These are phyloP conservation scores for Magnolia changhungtana DNA, from an alignment of 164 flowering plant species.

Conservation along the genomic window DNA sequence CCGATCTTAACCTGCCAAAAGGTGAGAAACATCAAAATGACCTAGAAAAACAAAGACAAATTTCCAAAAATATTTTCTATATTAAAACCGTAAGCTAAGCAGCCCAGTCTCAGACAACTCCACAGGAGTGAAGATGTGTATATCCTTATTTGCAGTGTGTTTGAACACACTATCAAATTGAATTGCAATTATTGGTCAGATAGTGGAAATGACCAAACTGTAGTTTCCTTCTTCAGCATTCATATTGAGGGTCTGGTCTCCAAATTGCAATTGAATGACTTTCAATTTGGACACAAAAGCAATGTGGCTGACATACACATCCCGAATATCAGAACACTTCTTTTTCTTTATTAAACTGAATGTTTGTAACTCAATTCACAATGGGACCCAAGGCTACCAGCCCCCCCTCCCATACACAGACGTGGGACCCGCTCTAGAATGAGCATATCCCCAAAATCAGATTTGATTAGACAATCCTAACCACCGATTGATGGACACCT, in stretches of 20 bases:
- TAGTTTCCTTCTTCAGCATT: not conserved
- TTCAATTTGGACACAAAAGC: too few relatives aligned
- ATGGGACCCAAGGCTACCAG: too few relatives aligned
- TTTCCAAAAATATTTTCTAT: not conserved
- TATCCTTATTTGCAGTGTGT: not conserved
- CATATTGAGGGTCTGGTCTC: not conserved
- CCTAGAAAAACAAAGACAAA: not conserved
- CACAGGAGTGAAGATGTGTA: not conserved
- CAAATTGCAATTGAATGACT: too few relatives aligned
- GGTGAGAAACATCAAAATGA: not conserved
- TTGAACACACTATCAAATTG: not conserved
- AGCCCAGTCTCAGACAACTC: not conserved
- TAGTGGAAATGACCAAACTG: not conserved
- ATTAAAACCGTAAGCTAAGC: not conserved
- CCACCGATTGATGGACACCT: too few relatives aligned
- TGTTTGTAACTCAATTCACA: too few relatives aligned
- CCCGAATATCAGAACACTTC: too few relatives aligned
- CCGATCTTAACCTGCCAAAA: conserved; percentile 70
- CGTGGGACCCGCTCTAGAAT: too few relatives aligned
- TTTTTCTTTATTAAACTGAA: too few relatives aligned
- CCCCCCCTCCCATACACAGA: too few relatives aligned
- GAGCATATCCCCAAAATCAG: too few relatives aligned
- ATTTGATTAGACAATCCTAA: too few relatives aligned
- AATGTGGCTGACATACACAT: too few relatives aligned
- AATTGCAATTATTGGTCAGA: not conserved